Conservation (phyloP, 2,329 filamentous ascomycete species). For the Pseudogymnoascus sp. region DNA sequence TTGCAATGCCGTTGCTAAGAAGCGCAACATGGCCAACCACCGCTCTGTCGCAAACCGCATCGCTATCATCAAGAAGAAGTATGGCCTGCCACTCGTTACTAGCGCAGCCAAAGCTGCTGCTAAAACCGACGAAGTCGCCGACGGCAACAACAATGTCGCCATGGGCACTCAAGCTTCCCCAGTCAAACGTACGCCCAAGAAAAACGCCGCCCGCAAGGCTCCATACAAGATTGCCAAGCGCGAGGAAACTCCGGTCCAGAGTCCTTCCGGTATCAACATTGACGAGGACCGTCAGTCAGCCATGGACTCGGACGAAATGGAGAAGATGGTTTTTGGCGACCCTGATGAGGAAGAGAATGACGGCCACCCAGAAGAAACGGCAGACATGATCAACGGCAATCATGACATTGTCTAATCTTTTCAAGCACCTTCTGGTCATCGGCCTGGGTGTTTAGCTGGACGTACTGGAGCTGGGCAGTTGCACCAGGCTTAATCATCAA, state of each 20-base stretch:
- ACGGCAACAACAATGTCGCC: constrained; percentile 7
- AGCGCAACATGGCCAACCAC: constrained; percentile 16
- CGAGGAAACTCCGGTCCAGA: background rate
- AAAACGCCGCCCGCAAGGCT: constrained; percentile 8
- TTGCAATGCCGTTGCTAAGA: constrained; percentile 15
- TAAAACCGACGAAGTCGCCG: background rate
- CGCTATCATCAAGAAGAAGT: constrained; percentile 22
- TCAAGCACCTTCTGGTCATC: background rate
- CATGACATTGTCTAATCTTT: background rate
- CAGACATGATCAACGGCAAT: background rate
- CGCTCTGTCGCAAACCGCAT: constrained; percentile 22
- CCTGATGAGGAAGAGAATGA: background rate
- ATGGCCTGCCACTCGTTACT: constrained; percentile 14
- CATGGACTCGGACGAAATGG: background rate
- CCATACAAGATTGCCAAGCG: constrained; percentile 12
- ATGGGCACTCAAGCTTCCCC: background rate
- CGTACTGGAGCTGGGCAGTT: too few species aligned
- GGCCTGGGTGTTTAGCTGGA: background rate
- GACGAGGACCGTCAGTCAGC: background rate
- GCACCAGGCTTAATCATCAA: background rate
- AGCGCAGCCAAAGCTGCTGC: background rate
- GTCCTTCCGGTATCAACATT: background rate
- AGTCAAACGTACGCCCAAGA: constrained; percentile 5
- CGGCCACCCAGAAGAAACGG: background rate
- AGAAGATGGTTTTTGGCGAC: background rate